Evolutionary conservation across 371 early-diverging fungal genomes (phyloP), one percentile per base, ranked within the genome.

Genomic region (Zychaea mexicana): DNA sequence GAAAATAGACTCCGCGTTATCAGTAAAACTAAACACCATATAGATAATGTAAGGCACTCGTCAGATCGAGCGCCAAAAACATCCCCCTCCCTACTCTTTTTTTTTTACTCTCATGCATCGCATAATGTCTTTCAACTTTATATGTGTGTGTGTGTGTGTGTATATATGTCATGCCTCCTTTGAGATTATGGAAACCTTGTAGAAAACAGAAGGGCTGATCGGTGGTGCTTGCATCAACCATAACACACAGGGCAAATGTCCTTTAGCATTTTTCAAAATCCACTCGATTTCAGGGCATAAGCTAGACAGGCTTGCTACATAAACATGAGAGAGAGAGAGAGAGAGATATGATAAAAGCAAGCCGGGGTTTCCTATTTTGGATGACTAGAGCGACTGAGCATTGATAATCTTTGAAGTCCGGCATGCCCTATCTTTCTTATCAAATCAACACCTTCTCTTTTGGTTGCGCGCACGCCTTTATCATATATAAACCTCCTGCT

Each of bases 401-500:
- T 19, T 49, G 49, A 49, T 49, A 49, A 49, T 49, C 49, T 49
- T 49, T 49, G 0, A 49, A 49, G 28, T 31, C 28, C n/a, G 52
- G 22, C 32, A 8, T 36, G 15, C n/a, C 49, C 22, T 49, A 22
- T 49, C 22, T 49, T 24, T 26, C 31, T 55, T 47, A 62, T 27
- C 33, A 55, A 22, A 57, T 24, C 31, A 36, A 47, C 52, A 17
- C 24, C 28, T n/a, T 54, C 17, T 21, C 21, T n/a, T 54, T 15
- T 21, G n/a, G n/a, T n/a, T n/a, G n/a, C n/a, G n/a, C n/a, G n/a
- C n/a, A n/a, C n/a, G n/a, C n/a, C n/a, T n/a, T n/a, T n/a, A n/a
- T n/a, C n/a, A 45, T 36, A 26, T 31, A 63, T 22, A 64, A 57
- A 65, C 68, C 30, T 46, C 60, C 32, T 26, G 74, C n/a, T 60